A percentile compares a stretch with the other conserved stretches of the same genome.
These are phyloP conservation scores for Circinella minor DNA, from an alignment of 371 early-diverging fungal species.

Conservation along the genomic window DNA sequence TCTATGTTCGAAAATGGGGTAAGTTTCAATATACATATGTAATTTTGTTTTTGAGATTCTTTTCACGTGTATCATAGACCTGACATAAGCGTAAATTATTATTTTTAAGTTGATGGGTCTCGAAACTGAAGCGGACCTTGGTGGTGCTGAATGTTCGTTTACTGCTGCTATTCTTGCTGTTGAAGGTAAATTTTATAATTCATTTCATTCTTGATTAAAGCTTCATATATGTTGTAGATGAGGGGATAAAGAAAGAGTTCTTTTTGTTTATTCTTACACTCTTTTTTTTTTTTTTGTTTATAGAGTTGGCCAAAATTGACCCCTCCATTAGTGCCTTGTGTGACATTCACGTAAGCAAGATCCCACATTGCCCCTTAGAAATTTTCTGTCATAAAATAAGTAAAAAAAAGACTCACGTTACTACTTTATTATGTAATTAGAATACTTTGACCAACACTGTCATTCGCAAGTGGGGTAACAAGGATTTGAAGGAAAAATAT, in stretches of 20 bases:
- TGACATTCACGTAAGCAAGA: conserved; percentile 85
- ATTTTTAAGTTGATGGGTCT: conserved; percentile 87
- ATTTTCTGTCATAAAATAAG: background rate
- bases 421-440: conserved; percentile 27
- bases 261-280: background rate
- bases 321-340: conserved; percentile 90
- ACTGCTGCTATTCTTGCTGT: conserved; percentile 89
- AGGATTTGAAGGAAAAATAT: conserved; percentile 83
- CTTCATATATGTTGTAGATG: too few species aligned
- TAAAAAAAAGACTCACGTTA: conserved; percentile 7
- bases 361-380: background rate
- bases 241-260: background rate
- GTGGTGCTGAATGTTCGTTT: conserved; percentile 90
- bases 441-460: conserved; percentile 96
- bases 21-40: conserved; percentile 31
- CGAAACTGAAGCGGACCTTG: conserved; percentile 83
- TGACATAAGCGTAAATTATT: conserved; percentile 33
- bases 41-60: background rate
- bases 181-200: conserved; percentile 60
- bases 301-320: conserved; percentile 95
- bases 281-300: background rate
- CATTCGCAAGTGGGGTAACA: conserved; percentile 82
- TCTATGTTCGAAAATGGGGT: conserved; percentile 91
- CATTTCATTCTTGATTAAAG: too few species aligned
- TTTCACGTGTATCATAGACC: conserved; percentile 6